Conservation (phyloP, 2,329 filamentous ascomycete species). For the Claviceps monticola region DNA sequence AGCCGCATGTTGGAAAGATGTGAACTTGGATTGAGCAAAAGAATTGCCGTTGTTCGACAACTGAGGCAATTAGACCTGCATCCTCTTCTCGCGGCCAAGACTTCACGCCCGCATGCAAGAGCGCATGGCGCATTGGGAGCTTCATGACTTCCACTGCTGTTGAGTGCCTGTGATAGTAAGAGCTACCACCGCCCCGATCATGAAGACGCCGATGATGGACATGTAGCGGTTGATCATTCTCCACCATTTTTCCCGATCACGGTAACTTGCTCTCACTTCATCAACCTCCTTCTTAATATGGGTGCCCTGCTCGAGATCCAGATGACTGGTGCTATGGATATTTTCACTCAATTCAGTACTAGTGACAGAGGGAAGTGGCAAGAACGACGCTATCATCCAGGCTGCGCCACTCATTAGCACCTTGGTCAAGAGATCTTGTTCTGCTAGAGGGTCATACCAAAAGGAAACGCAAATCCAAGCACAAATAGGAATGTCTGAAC, state of each 20-base stretch:
- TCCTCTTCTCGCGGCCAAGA: background rate
- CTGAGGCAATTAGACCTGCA: background rate
- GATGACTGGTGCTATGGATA: constrained; percentile 25
- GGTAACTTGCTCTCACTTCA: constrained; percentile 30
- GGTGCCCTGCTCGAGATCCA: constrained; percentile 23
- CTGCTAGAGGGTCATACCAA: constrained; percentile 34
- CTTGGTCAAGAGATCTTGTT: background rate
- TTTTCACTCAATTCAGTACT: constrained; percentile 36
- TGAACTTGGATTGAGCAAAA: too few relatives aligned
- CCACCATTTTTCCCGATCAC: constrained; percentile 45
- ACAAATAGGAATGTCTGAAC: constrained; percentile 63
- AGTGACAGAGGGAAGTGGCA: constrained; percentile 53
- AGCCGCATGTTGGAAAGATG: too few relatives aligned
- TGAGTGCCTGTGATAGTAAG: constrained; percentile 40
- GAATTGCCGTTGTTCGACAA: too few relatives aligned
- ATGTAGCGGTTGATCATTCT: constrained; percentile 44
- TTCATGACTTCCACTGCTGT: constrained; percentile 29
- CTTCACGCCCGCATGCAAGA: background rate
- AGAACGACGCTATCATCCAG: constrained; percentile 67
- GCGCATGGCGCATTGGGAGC: background rate
- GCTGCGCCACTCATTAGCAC: constrained; percentile 28
- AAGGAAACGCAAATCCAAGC: constrained; percentile 63
- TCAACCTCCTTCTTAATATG: constrained; percentile 18
- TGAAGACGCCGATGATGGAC: constrained; percentile 40
- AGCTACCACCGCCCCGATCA: constrained; percentile 37